Evolutionary conservation across 2,329 filamentous ascomycete genomes (phyloP).

Genomic region (Xylaria hypoxylon): DNA sequence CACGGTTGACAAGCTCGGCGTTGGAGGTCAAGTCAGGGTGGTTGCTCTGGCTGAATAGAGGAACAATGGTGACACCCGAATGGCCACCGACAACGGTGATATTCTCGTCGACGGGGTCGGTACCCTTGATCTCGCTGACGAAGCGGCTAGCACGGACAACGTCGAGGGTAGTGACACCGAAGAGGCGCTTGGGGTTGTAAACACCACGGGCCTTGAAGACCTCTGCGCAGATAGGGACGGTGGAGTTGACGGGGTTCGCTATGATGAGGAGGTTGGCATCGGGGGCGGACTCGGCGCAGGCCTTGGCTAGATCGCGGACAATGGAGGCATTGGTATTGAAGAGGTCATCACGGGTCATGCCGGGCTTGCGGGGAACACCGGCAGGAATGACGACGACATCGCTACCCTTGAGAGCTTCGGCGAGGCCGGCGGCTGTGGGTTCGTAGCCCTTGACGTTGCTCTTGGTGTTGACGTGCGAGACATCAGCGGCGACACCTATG

Average conservation of each 20-base stretch:
- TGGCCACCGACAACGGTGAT: constrained; percentile 97
- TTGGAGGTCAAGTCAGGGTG: constrained; percentile 85
- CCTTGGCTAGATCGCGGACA: constrained; percentile 97
- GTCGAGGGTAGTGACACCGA: constrained; percentile 99
- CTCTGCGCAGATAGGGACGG: constrained; percentile 96
- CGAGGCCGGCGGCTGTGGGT: constrained; percentile 79
- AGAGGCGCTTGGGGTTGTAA: constrained; percentile 99
- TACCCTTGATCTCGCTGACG: constrained; percentile 92
- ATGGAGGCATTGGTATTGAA: constrained; percentile 99
- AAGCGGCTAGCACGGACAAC: constrained; percentile 98
- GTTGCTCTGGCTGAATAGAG: constrained; percentile 93
- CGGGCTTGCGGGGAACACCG: constrained; percentile 98
- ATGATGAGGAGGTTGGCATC: constrained; percentile 97
- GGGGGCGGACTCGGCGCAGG: constrained; percentile 86
- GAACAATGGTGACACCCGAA: constrained; percentile 98
- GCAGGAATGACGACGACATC: constrained; percentile 98
- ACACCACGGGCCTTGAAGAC: constrained; percentile 95
- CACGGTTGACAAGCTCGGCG: constrained; percentile 86
- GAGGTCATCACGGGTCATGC: constrained; percentile 99
- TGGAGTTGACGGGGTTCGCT: constrained; percentile 99
- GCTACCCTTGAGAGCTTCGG: constrained; percentile 82
- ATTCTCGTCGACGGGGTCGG: constrained; percentile 91
- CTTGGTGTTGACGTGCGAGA: constrained; percentile 99
- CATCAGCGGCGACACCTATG: constrained; percentile 94
- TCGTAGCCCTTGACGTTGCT: constrained; percentile 92